Percentiles rank a stretch among this genome's conserved stretches.
Conservation (phyloP, 192 early-diverging fungal species). For the Spinellus fusiger region DNA sequence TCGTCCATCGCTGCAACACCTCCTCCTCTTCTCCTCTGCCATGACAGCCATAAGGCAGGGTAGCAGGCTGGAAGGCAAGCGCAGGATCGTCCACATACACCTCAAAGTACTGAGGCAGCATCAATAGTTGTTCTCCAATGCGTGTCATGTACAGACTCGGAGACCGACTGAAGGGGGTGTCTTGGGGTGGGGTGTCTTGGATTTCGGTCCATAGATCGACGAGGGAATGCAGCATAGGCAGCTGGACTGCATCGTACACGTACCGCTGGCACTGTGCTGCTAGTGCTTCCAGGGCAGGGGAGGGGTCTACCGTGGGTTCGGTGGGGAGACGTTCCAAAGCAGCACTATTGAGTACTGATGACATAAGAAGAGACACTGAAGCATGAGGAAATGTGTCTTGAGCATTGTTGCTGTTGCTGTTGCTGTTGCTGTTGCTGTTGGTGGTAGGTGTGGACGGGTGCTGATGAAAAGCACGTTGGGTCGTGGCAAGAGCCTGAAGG, state of each 20-base stretch:
- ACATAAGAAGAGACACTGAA: conserved; percentile 15
- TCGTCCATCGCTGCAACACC: conserved; percentile 47
- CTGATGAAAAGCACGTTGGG: no score
- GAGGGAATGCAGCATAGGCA: conserved; percentile 10
- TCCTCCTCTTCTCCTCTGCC: conserved; percentile 12
- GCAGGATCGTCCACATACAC: conserved; percentile 50
- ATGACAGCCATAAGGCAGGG: conserved; percentile 33
- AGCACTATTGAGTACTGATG: conserved; percentile 19
- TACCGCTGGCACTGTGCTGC: conserved; percentile 9
- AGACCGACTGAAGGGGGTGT: conserved; percentile 50
- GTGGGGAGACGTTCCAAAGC: neutral
- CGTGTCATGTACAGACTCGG: conserved; percentile 64
- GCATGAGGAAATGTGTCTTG: conserved; percentile 11
- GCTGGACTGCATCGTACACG: conserved; percentile 15
- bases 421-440: neutral
- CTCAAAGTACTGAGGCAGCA: conserved; percentile 65
- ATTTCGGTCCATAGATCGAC: conserved; percentile 4
- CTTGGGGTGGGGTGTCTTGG: conserved; percentile 1
- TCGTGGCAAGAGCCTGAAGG: neutral
- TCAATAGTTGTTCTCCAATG: conserved; percentile 61
- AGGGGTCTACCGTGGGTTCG: neutral
- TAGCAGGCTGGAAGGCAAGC: conserved; percentile 38
- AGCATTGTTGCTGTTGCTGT: neutral
- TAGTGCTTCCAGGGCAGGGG: neutral
- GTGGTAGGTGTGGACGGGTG: neutral